These are phyloP conservation scores for Pestalotiopsis sp. DNA, from an alignment of 2,329 filamentous ascomycete species.

Conservation along the genomic window DNA sequence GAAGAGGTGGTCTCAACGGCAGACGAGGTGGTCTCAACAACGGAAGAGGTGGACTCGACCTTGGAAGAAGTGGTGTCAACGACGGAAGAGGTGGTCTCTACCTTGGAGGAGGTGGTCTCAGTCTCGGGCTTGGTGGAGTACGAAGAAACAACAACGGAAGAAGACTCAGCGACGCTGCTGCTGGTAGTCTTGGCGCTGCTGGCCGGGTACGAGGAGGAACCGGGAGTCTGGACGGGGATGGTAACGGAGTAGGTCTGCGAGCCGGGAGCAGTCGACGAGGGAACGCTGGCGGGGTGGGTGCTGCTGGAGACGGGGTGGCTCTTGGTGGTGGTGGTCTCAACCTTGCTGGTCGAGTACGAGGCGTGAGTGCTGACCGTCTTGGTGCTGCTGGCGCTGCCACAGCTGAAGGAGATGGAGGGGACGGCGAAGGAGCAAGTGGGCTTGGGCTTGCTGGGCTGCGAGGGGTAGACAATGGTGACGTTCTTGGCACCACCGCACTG, in stretches of 20 bases:
- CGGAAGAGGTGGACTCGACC: slow-evolving; percentile 24
- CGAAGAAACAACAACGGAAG: slow-evolving; percentile 19
- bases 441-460: slow-evolving; percentile 60
- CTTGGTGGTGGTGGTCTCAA: slow-evolving; percentile 25
- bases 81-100: slow-evolving; percentile 25
- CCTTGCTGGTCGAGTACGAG: slow-evolving; percentile 21
- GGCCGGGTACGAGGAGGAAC: slow-evolving; percentile 13
- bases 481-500: slow-evolving; percentile 91
- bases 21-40: slow-evolving; percentile 18
- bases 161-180: slow-evolving; percentile 18
- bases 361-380: slow-evolving; percentile 21
- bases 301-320: slow-evolving; percentile 20
- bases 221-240: slow-evolving; percentile 18
- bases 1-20: slow-evolving; percentile 7
- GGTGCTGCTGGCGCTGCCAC: slow-evolving; percentile 46
- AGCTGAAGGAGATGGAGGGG: slow-evolving; percentile 77
- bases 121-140: slow-evolving; percentile 25
- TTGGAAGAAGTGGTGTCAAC: slow-evolving; percentile 12
- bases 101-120: neutral
- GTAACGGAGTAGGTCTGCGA: slow-evolving; percentile 19
- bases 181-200: slow-evolving; percentile 16
- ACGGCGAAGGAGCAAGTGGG: slow-evolving; percentile 72
- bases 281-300: slow-evolving; percentile 16
- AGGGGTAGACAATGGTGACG: slow-evolving; percentile 71
- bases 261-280: slow-evolving; percentile 14